Evolutionary conservation across 1,139 yeast species (phyloP).

Genomic region (Maudiozyma humilis): DNA sequence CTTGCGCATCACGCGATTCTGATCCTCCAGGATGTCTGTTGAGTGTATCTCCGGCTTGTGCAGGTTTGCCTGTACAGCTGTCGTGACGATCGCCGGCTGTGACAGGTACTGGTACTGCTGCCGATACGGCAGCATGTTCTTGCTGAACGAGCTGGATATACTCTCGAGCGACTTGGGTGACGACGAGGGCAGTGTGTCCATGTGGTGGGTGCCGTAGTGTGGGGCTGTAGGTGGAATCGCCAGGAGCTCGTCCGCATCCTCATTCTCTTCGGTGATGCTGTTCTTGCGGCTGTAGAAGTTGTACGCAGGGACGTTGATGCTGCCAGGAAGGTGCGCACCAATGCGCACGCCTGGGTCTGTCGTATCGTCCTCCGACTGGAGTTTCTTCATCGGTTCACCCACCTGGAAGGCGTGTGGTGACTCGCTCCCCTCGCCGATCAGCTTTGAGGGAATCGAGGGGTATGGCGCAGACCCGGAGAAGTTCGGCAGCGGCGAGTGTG

Average conservation of each 20-base stretch:
- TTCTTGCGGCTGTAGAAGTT: slow-evolving; percentile 7
- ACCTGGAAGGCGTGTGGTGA: background rate
- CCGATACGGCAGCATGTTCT: slow-evolving; percentile 22
- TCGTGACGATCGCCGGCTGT: slow-evolving; percentile 33
- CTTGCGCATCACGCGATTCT: slow-evolving; percentile 7
- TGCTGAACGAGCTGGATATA: slow-evolving; percentile 22
- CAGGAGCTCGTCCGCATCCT: slow-evolving; percentile 17
- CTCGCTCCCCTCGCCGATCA: background rate
- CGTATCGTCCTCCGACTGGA: too few relatives aligned
- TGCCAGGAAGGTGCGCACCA: too few relatives aligned
- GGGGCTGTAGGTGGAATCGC: slow-evolving; percentile 5
- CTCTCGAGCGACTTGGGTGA: slow-evolving; percentile 28
- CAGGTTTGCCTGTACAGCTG: slow-evolving; percentile 35
- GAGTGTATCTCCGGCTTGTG: slow-evolving; percentile 32
- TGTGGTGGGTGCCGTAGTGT: background rate
- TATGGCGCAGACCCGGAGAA: slow-evolving; percentile 10
- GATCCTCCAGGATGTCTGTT: slow-evolving; percentile 17
- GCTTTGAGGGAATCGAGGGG: slow-evolving; percentile 5
- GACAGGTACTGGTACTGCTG: slow-evolving; percentile 29
- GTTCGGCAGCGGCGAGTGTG: slow-evolving; percentile 25
- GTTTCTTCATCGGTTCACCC: too few relatives aligned
- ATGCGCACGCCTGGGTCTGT: too few relatives aligned
- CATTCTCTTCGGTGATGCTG: slow-evolving; percentile 9
- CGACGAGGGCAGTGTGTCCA: slow-evolving; percentile 14
- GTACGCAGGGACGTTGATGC: slow-evolving; percentile 4